Evolutionary conservation across 345 rosid genomes (phyloP), one percentile per base, ranked within the genome.

Genomic region (Trapa incisa): DNA sequence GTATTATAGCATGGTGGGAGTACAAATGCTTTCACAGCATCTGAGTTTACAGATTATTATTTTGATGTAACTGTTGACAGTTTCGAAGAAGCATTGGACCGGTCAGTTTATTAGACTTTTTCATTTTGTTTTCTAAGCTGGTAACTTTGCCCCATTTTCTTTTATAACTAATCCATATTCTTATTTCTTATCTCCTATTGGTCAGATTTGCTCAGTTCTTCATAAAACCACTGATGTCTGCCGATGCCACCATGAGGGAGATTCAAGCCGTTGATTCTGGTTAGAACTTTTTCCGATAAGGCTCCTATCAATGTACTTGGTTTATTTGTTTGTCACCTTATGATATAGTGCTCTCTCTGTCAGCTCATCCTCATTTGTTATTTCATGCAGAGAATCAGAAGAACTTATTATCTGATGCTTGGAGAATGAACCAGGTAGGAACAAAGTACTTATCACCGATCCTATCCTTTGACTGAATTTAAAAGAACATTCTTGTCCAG

Each of bases 211-310:
- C 92, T 0, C 97, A 93, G 73, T 90, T 93, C 80, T 93, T 93
- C 75, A 81, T 90, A 61, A 88, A 85, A 67, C 98, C 97, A 52
- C 78, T 93, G 77, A 88, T 93, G 92, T 85, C 97, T 10, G 86
- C 90, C 68, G 98, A 93, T 66, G 98, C 98, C 54, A 90, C 97
- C 32, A 84, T 37, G 63, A 87, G 98, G 81, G 97, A 93, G 75
- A 87, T 93, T 42, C 89, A 87, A 77, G 96, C 96, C 4, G 96
- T 93, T 68, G 98, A 90, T 79, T 93, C 97, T 81, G 98, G 97
- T 93, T 71, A 29, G 43, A 35, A 72, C 61, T 6, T 4, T 11
- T 52, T 67, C 67, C 32, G 37, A 65, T 37, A 48, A 50, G 37
- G 35, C 29, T 5, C 57, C 41, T 11, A 48, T 70, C 33, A 43